phyloP scores from a whole-genome alignment of 768 basidiomycete species.

The Hydnomerulius pinastri region DNA sequence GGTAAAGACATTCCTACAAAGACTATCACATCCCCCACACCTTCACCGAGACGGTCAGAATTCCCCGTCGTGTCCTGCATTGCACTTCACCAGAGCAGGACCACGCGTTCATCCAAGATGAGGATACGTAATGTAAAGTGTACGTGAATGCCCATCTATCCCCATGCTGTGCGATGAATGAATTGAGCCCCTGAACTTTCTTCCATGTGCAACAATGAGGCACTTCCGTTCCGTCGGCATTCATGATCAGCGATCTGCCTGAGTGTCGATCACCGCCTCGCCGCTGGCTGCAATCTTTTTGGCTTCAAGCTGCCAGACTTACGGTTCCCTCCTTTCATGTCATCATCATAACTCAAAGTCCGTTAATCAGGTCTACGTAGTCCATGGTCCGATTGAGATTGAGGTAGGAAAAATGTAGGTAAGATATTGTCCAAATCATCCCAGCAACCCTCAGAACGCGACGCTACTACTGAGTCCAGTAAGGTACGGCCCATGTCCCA shows the following conservation, averaged over 20 bases:
- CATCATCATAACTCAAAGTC: not conserved
- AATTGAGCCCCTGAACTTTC: too few species aligned
- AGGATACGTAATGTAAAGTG: too few species aligned
- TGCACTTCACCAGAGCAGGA: too few species aligned
- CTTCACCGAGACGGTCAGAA: not conserved
- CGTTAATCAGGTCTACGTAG: not conserved
- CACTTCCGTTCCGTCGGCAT: too few species aligned
- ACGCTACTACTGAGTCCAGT: not conserved
- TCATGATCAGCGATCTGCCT: too few species aligned
- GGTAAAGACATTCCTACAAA: not conserved
- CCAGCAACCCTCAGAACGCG: not conserved
- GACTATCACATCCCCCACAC: not conserved
- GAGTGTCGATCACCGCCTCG: not conserved
- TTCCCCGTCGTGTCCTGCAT: not conserved
- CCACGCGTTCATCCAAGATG: too few species aligned
- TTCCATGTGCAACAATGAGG: too few species aligned
- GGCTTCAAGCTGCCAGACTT: too few species aligned
- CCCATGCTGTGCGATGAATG: too few species aligned
- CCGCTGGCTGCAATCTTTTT: too few species aligned
- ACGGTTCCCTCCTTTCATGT: not conserved
- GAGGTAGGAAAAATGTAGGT: too few species aligned
- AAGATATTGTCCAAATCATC: not conserved
- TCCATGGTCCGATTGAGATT: not conserved
- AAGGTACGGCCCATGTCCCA: not conserved
- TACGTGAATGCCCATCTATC: too few species aligned